Conservation (phyloP, 495 filamentous ascomycete species). For the Achaetomiella virescens region DNA sequence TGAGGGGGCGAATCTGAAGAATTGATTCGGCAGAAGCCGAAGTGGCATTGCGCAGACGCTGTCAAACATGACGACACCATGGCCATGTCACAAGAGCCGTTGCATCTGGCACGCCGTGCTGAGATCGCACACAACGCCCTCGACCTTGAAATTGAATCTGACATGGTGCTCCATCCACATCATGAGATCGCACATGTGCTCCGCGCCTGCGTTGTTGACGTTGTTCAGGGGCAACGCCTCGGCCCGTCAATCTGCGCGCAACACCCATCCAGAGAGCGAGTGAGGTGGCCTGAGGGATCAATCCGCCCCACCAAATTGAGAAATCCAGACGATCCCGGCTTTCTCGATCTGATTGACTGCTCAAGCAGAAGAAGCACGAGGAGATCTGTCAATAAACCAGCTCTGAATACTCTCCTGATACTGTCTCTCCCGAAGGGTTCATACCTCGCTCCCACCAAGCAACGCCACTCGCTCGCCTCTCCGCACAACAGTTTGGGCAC, state of each 20-base stretch:
- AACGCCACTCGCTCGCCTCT: neutral
- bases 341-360: neutral
- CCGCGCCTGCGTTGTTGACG: neutral
- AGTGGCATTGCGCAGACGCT: conserved; percentile 11
- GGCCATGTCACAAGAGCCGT: conserved; percentile 7
- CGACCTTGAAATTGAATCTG: neutral
- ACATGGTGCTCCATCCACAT: neutral
- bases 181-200: neutral
- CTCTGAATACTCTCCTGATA: too few species aligned
- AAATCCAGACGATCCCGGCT: neutral
- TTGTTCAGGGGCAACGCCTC: neutral
- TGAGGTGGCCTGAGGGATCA: conserved; percentile 6
- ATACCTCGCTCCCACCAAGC: too few species aligned
- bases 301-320: conserved; percentile 6
- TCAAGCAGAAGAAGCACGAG: too few species aligned
- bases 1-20: neutral
- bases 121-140: neutral
- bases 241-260: neutral
- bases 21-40: conserved; percentile 29
- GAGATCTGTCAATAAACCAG: too few species aligned
- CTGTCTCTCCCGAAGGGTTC: too few species aligned
- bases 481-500: conserved; percentile 7
- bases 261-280: neutral
- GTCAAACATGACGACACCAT: neutral
- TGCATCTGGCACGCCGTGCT: neutral